Base-by-base conservation (phyloP, 495 filamentous ascomycete species). In the Aspergillus ostianus region DNA sequence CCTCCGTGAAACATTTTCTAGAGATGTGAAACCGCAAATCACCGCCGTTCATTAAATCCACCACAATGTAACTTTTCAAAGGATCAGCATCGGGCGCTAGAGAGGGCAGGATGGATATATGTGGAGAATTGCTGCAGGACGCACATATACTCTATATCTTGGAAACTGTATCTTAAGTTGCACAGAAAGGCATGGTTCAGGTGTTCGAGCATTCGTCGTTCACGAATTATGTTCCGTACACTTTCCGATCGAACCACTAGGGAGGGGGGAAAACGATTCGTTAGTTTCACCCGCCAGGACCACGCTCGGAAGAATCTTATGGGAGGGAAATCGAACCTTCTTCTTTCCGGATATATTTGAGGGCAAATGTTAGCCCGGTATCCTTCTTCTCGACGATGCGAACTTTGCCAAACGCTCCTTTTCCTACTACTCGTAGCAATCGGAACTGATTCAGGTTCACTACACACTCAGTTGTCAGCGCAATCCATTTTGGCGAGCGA, bases 281-380 rank as follows among this genome's bases (percentile, higher is more conserved):
- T 32, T 36, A 53, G 51, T 15, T 41, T 41, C 36, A 17, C 36
- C 13, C 36, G 36, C 36, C 36, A 0, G 29, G 36, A 41, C 36
- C 36, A 41, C 0, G 36, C 36, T 41, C 3, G 36, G 10, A 41
- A 41, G 13, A 41, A 4, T 41, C 13, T 7, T 13, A 41, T 17
- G 36, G 36, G 36, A 41, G 2, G 36, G 2, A 41, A 10, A 2
- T 41, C 87, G 55, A 67, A 95, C 93, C 90, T 84, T 98, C 94
- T 88, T 98, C 94, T 83, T 98, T 98, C 47, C 94, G 88, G 54
- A 98, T 98, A 73, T 98, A 98, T 70, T 98, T 98, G 48, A 98
- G 80, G 5, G 94, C 94, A 71, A 98, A 98, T 8, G 93, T 93
- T 70, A 90, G 87, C 49, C 87, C 88, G 1, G 93, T 95, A 71